These are phyloP conservation scores for Tolypocladium paradoxum DNA, from an alignment of 2,329 filamentous ascomycete genomes.

Conservation along the genomic window DNA sequence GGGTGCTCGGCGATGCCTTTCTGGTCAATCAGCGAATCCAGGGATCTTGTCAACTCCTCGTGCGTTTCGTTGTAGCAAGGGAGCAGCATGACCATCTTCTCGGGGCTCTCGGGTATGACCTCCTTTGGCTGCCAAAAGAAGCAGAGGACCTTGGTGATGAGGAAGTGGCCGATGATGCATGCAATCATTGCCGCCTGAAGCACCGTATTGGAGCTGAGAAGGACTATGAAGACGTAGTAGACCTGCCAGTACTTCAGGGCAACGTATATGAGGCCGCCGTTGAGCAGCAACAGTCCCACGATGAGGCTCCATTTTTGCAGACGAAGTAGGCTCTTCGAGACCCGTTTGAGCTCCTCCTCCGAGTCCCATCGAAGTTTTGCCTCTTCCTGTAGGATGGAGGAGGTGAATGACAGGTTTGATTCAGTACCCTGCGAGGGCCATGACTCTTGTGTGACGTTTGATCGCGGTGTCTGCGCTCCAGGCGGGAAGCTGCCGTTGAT, in stretches of 20 bases:
- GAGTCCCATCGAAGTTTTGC: conserved; percentile 29
- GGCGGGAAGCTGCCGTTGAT: conserved; percentile 20
- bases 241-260: conserved; percentile 26
- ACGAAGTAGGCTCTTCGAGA: conserved; percentile 24
- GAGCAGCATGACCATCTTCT: conserved; percentile 33
- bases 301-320: conserved; percentile 30
- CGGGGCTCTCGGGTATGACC: conserved; percentile 23
- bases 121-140: conserved; percentile 19
- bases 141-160: conserved; percentile 19
- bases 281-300: conserved; percentile 21
- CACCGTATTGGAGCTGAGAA: conserved; percentile 34
- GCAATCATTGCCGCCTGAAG: conserved; percentile 31
- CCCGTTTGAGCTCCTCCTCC: conserved; percentile 25
- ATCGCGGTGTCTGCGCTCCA: conserved; percentile 20
- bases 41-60: conserved; percentile 30
- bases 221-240: conserved; percentile 32
- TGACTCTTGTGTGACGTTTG: conserved; percentile 17
- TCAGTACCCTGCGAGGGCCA: conserved; percentile 21
- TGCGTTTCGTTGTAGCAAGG: conserved; percentile 39
- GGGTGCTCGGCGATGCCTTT: conserved; percentile 29
- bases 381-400: conserved; percentile 25
- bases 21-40: conserved; percentile 34
- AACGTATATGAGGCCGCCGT: conserved; percentile 24
- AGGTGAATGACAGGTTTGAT: conserved; percentile 24
- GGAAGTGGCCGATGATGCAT: conserved; percentile 21